Base-by-base conservation (phyloP, 495 filamentous ascomycete species). In the Thozetella sp. region DNA sequence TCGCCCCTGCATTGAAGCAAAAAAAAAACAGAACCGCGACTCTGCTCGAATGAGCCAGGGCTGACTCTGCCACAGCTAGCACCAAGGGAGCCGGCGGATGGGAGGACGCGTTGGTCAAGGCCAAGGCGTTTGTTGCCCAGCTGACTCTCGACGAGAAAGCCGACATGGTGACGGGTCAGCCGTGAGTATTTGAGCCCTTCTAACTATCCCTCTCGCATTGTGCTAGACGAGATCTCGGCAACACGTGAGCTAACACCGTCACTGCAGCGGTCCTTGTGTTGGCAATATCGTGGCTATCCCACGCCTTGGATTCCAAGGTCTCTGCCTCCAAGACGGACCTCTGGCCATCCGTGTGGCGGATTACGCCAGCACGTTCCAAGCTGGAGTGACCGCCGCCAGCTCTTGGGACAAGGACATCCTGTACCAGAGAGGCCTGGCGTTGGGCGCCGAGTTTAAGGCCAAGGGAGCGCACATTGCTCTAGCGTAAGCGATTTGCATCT, bases 401-500 rank as follows among this genome's bases (percentile, higher is more conserved):
- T 96, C 93, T 0, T 97, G 93, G 93, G 93, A 95, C 65, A 83
- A 83, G 11, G 83, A 90, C 9, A 71, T 97, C 43, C 93, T 97
- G 74, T 85, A 86, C 26, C 75, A 86, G 61, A 83, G 90, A 6
- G 92, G 90, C 0, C 68, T 73, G 37, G 89, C 86, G 30, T 80
- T 92, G 40, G 92, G 86, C 0, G 71, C 80, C 25, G 93, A 97
- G 67, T 84, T 90, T 9, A 84, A 86, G 53, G 71, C 81, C 2
- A 87, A 88, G 64, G 93, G 91, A 15, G 74, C 95, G 30, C 90
- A 95, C 67, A 84, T 93, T 1, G 43, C 43, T 3, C 43, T 48
- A 3, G n/a, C 43, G 43, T 48, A n/a, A 48, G 43, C 17, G n/a
- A n/a, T n/a, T n/a, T n/a, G n/a, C n/a, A n/a, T 37, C 30, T 48